These are phyloP conservation scores for Paraphoma chrysanthemicola DNA, from an alignment of 2,329 filamentous ascomycete species.

Conservation along the genomic window DNA sequence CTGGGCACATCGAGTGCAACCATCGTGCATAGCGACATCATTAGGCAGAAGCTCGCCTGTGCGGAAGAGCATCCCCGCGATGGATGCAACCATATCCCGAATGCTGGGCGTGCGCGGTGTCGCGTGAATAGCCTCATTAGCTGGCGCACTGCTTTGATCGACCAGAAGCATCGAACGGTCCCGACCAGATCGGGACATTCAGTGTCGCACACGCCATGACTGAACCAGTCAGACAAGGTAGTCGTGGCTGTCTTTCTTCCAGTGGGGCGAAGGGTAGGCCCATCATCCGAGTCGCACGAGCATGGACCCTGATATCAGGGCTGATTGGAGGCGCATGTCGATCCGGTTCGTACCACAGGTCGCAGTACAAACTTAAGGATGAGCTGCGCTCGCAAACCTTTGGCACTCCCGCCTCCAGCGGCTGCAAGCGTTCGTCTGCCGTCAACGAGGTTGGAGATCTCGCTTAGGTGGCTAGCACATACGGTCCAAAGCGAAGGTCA, in stretches of 20 bases:
- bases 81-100: not conserved
- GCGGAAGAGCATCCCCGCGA: constrained; percentile 4
- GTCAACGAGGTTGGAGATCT: constrained; percentile 8
- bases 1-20: constrained; percentile 27
- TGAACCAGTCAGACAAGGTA: not conserved
- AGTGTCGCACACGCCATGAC: not conserved
- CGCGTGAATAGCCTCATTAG: not conserved
- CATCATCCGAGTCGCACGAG: constrained; percentile 15
- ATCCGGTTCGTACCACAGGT: constrained; percentile 19
- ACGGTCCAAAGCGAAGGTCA: constrained; percentile 16
- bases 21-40: constrained; percentile 26
- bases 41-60: constrained; percentile 16
- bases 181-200: not conserved
- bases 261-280: not conserved
- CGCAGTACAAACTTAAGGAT: not conserved
- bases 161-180: too few species aligned
- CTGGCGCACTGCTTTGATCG: constrained; percentile 4
- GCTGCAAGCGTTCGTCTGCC: not conserved
- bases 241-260: not conserved
- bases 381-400: not conserved
- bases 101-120: not conserved
- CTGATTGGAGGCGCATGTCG: constrained; percentile 15
- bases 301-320: constrained; percentile 22
- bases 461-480: constrained; percentile 15
- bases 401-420: not conserved